phyloP scores from a whole-genome alignment of 2,329 filamentous ascomycete species.

The Monosporascus cannonballus region DNA sequence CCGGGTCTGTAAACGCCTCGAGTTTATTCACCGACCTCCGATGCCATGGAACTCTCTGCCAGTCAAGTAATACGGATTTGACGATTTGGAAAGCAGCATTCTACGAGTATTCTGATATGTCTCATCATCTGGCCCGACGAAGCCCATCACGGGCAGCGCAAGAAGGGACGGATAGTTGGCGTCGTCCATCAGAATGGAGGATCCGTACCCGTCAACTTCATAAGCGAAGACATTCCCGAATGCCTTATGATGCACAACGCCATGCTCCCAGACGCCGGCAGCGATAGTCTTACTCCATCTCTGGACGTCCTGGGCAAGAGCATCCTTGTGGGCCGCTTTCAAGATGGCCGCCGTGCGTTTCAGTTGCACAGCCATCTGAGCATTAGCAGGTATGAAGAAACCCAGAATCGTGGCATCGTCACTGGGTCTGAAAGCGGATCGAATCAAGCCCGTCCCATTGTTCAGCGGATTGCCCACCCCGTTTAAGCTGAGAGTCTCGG shows the following conservation, averaged over 20 bases:
- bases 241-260: constrained; percentile 67
- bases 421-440: constrained; percentile 89
- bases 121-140: constrained; percentile 56
- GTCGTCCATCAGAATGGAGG: constrained; percentile 80
- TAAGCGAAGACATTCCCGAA: constrained; percentile 79
- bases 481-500: constrained; percentile 77
- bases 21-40: constrained; percentile 55
- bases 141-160: constrained; percentile 72
- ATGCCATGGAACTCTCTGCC: constrained; percentile 79
- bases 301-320: constrained; percentile 49
- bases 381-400: constrained; percentile 92
- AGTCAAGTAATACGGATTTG: constrained; percentile 84
- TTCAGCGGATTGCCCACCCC: constrained; percentile 92
- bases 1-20: constrained; percentile 1
- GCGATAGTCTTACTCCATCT: constrained; percentile 57
- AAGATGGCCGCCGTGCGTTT: constrained; percentile 67
- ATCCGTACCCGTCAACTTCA: constrained; percentile 83
- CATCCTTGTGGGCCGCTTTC: constrained; percentile 48
- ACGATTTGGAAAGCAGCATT: constrained; percentile 63
- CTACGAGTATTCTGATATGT: constrained; percentile 84
- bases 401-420: constrained; percentile 93
- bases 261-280: constrained; percentile 78
- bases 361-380: constrained; percentile 90
- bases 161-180: constrained; percentile 80
- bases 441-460: constrained; percentile 73